Conservation (phyloP, 805 yeast species). For the Candida gorgasii region DNA sequence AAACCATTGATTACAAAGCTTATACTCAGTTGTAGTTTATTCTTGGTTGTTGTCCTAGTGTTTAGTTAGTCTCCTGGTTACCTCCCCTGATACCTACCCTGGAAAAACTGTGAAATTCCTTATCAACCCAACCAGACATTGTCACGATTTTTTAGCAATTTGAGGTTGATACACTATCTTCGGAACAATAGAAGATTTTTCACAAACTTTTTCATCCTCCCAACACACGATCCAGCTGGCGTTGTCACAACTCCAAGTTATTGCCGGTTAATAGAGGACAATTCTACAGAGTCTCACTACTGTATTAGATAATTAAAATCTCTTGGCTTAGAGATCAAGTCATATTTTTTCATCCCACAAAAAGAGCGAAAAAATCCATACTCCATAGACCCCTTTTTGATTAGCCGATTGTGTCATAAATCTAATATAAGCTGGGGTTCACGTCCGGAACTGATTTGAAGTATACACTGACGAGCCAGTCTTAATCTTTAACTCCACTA, state of each 20-base stretch:
- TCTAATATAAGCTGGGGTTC: too few relatives aligned
- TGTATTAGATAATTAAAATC: too few relatives aligned
- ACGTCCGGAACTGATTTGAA: too few relatives aligned
- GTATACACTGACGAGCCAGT: too few relatives aligned
- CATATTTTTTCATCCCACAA: background rate
- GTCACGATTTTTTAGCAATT: conserved; percentile 7
- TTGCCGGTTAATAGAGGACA: background rate
- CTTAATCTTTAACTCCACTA: too few relatives aligned
- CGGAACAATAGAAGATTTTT: conserved; percentile 2
- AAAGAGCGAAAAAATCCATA: conserved; percentile 2
- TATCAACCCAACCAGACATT: background rate
- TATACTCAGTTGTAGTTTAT: background rate
- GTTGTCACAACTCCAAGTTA: background rate
- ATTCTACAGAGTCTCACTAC: too few relatives aligned
- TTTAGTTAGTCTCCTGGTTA: too few relatives aligned
- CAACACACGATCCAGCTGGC: too few relatives aligned
- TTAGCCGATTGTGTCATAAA: too few relatives aligned
- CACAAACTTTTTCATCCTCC: too few relatives aligned
- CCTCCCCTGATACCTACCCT: background rate
- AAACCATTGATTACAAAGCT: background rate
- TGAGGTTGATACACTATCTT: conserved; percentile 3
- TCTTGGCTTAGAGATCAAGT: conserved; percentile 1
- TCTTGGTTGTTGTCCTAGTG: too few relatives aligned
- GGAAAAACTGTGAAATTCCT: background rate
- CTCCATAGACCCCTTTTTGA: background rate